Percentiles rank a stretch among this genome's conserved stretches.
Evolutionary conservation across 1,139 yeast genomes (phyloP).

Genomic region (Taphrina betulina): DNA sequence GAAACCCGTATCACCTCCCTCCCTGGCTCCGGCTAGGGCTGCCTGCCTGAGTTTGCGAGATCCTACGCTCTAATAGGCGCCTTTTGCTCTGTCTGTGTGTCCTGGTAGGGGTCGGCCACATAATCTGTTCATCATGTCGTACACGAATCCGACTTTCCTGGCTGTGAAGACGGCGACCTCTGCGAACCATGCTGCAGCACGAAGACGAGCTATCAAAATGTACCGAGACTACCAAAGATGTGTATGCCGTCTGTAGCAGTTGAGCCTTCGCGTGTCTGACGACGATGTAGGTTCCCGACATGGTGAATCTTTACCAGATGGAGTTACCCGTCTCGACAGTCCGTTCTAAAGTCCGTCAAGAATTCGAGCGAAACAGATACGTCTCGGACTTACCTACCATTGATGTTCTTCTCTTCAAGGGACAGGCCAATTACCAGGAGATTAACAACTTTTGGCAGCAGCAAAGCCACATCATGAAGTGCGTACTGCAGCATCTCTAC

Average conservation of each 20-base stretch:
- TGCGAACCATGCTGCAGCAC: slow-evolving; percentile 60
- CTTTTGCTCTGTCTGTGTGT: too few species aligned
- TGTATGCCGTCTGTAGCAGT: slow-evolving; percentile 36
- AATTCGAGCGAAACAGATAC: slow-evolving; percentile 80
- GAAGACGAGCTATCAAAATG: slow-evolving; percentile 45
- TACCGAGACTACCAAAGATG: slow-evolving; percentile 44
- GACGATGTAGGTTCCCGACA: slow-evolving; percentile 36
- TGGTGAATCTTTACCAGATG: slow-evolving; percentile 58
- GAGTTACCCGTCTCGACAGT: slow-evolving; percentile 80
- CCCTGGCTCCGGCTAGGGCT: too few species aligned
- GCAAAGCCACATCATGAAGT: slow-evolving; percentile 79
- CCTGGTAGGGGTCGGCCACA: too few species aligned
- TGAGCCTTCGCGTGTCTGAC: neutral
- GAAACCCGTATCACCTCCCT: too few species aligned
- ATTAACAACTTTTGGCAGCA: slow-evolving; percentile 89
- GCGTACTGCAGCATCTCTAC: too few species aligned
- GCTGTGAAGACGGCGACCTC: slow-evolving; percentile 79
- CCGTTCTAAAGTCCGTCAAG: slow-evolving; percentile 83
- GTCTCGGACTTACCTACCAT: slow-evolving; percentile 64
- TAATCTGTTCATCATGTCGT: too few species aligned
- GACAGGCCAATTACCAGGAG: slow-evolving; percentile 87
- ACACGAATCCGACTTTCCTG: slow-evolving; percentile 62
- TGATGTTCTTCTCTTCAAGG: slow-evolving; percentile 66
- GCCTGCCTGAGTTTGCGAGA: too few species aligned
- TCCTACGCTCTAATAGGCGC: too few species aligned